A percentile compares a stretch with the other conserved stretches of the same genome.
Conservation (phyloP, 2,329 filamentous ascomycete genomes). For the Cadophora sp. region DNA sequence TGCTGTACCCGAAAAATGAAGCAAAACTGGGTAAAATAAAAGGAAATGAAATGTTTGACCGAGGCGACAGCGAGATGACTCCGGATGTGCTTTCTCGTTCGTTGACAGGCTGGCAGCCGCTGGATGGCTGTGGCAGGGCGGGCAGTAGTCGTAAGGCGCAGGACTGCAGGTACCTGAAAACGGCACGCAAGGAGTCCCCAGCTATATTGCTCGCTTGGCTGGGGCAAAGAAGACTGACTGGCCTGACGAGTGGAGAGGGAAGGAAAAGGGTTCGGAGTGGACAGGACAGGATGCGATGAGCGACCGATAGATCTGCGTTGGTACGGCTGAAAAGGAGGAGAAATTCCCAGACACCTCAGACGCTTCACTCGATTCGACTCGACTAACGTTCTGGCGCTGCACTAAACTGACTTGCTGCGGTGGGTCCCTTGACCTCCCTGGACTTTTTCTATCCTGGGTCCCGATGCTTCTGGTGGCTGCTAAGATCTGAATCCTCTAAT, state of each 20-base stretch:
- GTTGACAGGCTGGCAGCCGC: background rate
- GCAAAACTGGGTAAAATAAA: background rate
- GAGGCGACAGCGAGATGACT: background rate
- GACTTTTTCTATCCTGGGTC: background rate
- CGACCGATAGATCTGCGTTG: background rate
- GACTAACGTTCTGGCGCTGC: background rate
- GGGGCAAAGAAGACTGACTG: background rate
- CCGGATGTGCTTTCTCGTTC: background rate
- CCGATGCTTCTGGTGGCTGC: background rate
- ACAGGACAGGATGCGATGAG: background rate
- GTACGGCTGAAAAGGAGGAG: slow-evolving; percentile 3
- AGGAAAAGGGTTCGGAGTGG: no score
- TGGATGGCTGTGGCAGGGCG: background rate
- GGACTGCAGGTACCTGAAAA: slow-evolving; percentile 6
- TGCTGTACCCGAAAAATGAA: background rate
- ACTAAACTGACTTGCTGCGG: background rate
- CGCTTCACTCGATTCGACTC: background rate
- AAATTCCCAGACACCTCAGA: background rate
- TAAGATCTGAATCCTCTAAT: slow-evolving; percentile 10
- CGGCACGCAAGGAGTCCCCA: slow-evolving; percentile 14
- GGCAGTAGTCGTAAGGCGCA: background rate
- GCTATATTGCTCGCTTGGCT: slow-evolving; percentile 1
- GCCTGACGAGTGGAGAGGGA: background rate
- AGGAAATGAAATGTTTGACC: background rate
- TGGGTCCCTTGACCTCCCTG: background rate